Base-by-base conservation (phyloP, 1,284 basidiomycete species). In the Tremellales sp. region DNA sequence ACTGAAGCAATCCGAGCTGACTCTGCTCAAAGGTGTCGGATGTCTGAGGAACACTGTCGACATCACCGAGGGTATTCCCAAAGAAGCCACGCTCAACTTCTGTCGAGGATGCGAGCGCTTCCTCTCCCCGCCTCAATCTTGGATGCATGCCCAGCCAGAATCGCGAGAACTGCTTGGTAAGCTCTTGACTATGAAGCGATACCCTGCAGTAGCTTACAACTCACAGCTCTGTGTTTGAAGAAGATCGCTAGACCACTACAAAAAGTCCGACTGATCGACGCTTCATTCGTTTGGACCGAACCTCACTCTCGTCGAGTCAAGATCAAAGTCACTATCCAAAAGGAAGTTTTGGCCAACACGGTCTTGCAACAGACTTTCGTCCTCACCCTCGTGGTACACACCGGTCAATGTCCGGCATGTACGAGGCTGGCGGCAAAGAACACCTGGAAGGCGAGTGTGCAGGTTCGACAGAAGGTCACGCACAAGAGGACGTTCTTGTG, bases 261-360 rank as follows among this genome's bases (percentile, higher is more conserved):
- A 65, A 94, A 92, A 78, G 92, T 98, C 46, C 87, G 94, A 27
- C 77, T 98, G 39, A 96, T 96, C 31, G 94, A 98, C 58, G 94
- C 94, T 0, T 89, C 91, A 58, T 98, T 98, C 72, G 91, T 98
- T 67, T 98, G 96, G 94, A 98, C 94, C 8, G 96, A 98, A 70
- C 94, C 94, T 1, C 94, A 98, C 76, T 92, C 88, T 45, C 94
- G 94, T 72, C 82, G 96, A 45, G 74, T 98, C 54, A 83, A 90
- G 46, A 84, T 98, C 56, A 96, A 96, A 56, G 77, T 98, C 64
- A 97, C 94, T 0, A 93, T 98, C 48, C 96, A 98, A 76, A 97
- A 98, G 77, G 96, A 98, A 80, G 91, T 96, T 40, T 82, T 98
- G 59, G 89, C 90, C 1, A 86, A 87, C 44, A 98, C 96, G 0